Conservation (phyloP, 2,329 filamentous ascomycete genomes). For the Harringtonia lauricola region DNA sequence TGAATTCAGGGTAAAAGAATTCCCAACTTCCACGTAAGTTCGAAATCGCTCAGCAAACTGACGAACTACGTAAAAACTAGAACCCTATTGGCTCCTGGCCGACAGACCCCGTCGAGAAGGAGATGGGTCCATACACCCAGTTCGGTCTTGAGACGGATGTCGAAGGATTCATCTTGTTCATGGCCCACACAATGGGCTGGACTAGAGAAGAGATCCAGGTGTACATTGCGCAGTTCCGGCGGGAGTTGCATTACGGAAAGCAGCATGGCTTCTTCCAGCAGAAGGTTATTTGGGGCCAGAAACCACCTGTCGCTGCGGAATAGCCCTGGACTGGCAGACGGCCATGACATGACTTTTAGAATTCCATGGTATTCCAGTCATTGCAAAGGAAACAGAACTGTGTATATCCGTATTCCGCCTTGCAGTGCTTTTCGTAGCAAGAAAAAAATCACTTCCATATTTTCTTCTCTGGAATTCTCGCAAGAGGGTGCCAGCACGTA, state of each 20-base stretch:
- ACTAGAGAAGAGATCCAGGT: conserved; percentile 7
- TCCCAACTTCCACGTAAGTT: no score
- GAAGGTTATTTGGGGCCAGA: conserved; percentile 8
- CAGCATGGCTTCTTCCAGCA: conserved; percentile 7
- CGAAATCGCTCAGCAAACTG: no score
- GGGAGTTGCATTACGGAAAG: conserved; percentile 8
- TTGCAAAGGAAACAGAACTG: no score
- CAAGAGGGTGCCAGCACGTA: no score
- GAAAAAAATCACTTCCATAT: no score
- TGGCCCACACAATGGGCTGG: conserved; percentile 11
- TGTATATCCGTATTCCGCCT: no score
- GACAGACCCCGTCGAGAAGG: conserved; percentile 15
- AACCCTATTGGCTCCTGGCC: conserved; percentile 23
- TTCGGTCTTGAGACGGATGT: conserved; percentile 4
- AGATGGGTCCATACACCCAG: conserved; percentile 16
- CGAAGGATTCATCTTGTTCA: conserved; percentile 10
- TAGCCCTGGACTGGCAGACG: background rate
- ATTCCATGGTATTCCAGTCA: no score
- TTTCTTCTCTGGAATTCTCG: no score
- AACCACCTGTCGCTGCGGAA: background rate
- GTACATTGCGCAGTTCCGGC: conserved; percentile 8
- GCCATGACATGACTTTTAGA: no score
- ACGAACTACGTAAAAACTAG: no score
- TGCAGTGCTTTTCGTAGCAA: no score
- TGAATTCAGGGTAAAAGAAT: background rate